phyloP scores from a whole-genome alignment of 768 basidiomycete species.

The Tylopilus vinaceipallidus region DNA sequence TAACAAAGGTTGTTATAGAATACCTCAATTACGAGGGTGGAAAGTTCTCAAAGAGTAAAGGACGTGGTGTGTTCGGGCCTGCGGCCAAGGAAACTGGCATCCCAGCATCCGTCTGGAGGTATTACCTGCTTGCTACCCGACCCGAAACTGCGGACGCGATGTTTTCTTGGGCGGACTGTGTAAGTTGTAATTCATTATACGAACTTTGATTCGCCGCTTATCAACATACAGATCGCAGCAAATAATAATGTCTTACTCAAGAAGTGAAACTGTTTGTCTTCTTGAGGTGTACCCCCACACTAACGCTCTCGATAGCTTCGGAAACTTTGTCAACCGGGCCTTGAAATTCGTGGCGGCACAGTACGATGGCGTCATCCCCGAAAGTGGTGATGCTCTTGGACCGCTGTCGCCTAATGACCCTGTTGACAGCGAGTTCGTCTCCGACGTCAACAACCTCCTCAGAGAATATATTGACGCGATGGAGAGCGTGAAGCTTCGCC shows the following conservation, averaged over 20 bases:
- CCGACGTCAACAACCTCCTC: conserved; percentile 75
- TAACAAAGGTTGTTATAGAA: conserved; percentile 49
- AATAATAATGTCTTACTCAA: conserved; percentile 94
- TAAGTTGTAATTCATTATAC: conserved; percentile 36
- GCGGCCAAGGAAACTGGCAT: conserved; percentile 92
- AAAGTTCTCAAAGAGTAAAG: conserved; percentile 97
- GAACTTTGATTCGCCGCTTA: not conserved
- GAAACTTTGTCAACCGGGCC: conserved; percentile 95
- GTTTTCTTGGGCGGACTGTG: conserved; percentile 96
- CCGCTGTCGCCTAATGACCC: conserved; percentile 66
- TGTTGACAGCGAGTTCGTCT: conserved; percentile 71
- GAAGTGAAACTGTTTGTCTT: conserved; percentile 53
- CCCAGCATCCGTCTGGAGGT: conserved; percentile 93
- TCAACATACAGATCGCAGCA: conserved; percentile 62
- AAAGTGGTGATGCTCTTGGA: conserved; percentile 67
- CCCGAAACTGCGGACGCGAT: conserved; percentile 94
- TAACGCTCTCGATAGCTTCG: conserved; percentile 55
- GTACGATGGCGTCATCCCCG: conserved; percentile 77
- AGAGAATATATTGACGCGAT: conserved; percentile 81
- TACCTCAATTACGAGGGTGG: conserved; percentile 98
- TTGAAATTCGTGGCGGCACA: conserved; percentile 91
- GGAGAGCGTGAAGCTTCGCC: conserved; percentile 88
- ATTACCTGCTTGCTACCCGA: conserved; percentile 88
- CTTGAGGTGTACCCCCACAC: not conserved
- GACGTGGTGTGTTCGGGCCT: conserved; percentile 95